Evolutionary conservation across 164 flowering plant species (phyloP), one percentile per base, ranked within the genome.

Genomic region (Vitis cinerea): DNA sequence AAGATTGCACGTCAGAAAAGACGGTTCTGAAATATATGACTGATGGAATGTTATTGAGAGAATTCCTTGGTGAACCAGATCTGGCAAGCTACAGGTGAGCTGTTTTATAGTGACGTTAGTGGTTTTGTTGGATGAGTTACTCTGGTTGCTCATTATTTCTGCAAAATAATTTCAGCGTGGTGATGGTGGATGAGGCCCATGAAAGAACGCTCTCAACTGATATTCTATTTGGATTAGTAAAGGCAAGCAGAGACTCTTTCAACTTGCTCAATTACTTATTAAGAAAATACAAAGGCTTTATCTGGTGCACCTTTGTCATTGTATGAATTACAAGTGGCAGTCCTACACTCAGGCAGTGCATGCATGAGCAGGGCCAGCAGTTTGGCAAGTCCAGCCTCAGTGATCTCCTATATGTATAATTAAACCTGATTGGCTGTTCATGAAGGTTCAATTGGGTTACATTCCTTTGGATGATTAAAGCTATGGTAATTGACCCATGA

Each of bases 161-260:
- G 23, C 19, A 19, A 74, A 68, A 37, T 1, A 64, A 67, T 66
- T 80, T 70, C 83, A 95, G 98, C 83, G 97, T 95, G 44, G 76
- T 93, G 57, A 95, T 95, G 98, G 99, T 95, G 71, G 99, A 95
- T 75, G 99, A 95, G 80, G 99, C 99, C 27, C 99, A 95, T 67
- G 99, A 95, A 81, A 88, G 98, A 76, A 95, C 98, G 51, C 80
- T 95, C 8, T 93, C 99, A 37, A 95, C 99, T 9, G 99, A 95
- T 79, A 89, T 95, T 62, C 77, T 95, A 14, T 95, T 95, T 71
- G 99, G 98, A 59, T 81, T 95, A 67, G 97, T 95, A 8, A 95
- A 95, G 95, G 97, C 69, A 81, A 78, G 86, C 73, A 63, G 31
- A 19, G 48, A 58, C 61, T 30, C 14, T 56, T 59, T 60, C 17